These are phyloP conservation scores for Fusarium concolor DNA, from an alignment of 2,329 filamentous ascomycete genomes.

Conservation along the genomic window DNA sequence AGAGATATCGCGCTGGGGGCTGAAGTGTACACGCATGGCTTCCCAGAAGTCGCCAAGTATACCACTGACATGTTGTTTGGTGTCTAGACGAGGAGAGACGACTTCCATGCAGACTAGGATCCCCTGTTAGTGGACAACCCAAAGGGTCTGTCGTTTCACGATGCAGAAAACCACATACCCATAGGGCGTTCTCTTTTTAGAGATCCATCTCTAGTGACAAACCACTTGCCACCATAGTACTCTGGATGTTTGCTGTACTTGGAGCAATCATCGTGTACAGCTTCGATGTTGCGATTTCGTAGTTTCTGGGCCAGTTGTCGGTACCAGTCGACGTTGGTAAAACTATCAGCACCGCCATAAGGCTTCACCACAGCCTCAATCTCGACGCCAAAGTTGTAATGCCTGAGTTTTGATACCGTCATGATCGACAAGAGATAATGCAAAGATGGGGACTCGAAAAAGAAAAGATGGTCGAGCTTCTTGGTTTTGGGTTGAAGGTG, in stretches of 20 bases:
- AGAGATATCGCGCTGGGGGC: slow-evolving; percentile 50
- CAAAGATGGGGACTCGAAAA: slow-evolving; percentile 10
- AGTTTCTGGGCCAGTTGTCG: slow-evolving; percentile 55
- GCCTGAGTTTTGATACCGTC: slow-evolving; percentile 43
- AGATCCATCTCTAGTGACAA: slow-evolving; percentile 55
- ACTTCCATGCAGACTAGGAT: slow-evolving; percentile 55
- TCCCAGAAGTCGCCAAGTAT: slow-evolving; percentile 56
- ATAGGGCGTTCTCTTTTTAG: slow-evolving; percentile 52
- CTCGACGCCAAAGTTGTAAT: slow-evolving; percentile 57
- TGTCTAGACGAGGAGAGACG: slow-evolving; percentile 55
- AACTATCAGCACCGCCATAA: slow-evolving; percentile 52
- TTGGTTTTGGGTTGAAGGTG: slow-evolving; percentile 3
- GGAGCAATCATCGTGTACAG: slow-evolving; percentile 53
- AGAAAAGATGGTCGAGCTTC: slow-evolving; percentile 10
- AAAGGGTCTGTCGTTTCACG: neutral
- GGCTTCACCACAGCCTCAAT: slow-evolving; percentile 54
- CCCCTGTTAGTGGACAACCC: slow-evolving; percentile 21
- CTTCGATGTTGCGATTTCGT: slow-evolving; percentile 53
- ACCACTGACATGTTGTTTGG: slow-evolving; percentile 47
- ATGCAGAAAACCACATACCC: slow-evolving; percentile 44
- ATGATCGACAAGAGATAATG: slow-evolving; percentile 17
- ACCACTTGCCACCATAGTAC: slow-evolving; percentile 57
- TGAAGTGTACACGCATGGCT: slow-evolving; percentile 56
- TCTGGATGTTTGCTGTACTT: slow-evolving; percentile 56
- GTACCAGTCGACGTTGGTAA: slow-evolving; percentile 56